Conservation (phyloP, 2,329 filamentous ascomycete genomes). For the Corynespora cassiicola region DNA sequence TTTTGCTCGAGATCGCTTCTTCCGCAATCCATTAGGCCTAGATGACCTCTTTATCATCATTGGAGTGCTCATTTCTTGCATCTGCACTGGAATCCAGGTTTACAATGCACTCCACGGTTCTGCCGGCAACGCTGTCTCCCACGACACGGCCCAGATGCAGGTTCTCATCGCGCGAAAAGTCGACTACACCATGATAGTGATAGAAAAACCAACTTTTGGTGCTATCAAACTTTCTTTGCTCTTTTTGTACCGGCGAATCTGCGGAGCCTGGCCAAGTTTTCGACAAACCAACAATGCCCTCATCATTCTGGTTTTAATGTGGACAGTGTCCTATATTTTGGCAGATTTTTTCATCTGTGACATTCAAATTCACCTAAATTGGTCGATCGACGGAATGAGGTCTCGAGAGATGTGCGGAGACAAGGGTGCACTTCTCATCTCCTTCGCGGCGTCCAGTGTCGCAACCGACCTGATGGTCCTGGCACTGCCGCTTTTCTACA, state of each 20-base stretch:
- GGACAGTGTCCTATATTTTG: not conserved
- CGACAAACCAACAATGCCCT: not conserved
- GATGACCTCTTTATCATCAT: conserved; percentile 5
- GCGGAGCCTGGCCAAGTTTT: not conserved
- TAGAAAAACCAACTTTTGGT: conserved; percentile 14
- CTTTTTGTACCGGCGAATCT: conserved; percentile 7
- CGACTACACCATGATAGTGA: conserved; percentile 13
- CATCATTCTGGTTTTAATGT: not conserved
- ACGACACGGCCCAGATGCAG: not conserved
- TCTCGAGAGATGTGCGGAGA: not conserved
- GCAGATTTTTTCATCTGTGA: conserved; percentile 1
- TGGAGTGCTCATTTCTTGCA: not conserved
- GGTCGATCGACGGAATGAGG: conserved; percentile 1
- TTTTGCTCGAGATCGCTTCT: not conserved
- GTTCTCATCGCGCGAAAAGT: conserved; percentile 5
- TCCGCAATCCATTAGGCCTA: conserved; percentile 1
- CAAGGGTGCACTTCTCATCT: conserved; percentile 4
- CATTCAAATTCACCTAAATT: not conserved
- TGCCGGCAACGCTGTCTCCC: not conserved
- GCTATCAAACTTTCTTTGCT: conserved; percentile 15
- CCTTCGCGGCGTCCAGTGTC: conserved; percentile 6
- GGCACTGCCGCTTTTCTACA: conserved; percentile 2
- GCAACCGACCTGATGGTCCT: conserved; percentile 2
- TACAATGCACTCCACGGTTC: conserved; percentile 4
- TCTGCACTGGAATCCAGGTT: conserved; percentile 4